Evolutionary conservation across 306 rosid genomes (phyloP).

Genomic region (Abrus pulchellus): DNA sequence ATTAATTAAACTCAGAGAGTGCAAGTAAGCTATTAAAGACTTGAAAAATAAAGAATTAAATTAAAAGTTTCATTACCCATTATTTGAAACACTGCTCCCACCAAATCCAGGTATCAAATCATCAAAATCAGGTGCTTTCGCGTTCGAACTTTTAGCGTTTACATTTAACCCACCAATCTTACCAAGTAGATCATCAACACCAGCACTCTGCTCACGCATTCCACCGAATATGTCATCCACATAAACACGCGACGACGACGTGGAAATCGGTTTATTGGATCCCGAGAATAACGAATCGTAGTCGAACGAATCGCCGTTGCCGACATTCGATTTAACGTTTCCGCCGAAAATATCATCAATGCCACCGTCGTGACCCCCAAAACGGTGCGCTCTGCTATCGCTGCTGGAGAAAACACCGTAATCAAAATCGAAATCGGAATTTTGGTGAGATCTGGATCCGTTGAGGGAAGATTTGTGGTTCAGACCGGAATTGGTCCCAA

Average conservation of each 20-base stretch:
- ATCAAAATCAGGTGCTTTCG: slow-evolving; percentile 55
- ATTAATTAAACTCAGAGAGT: not conserved
- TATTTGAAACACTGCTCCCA: slow-evolving; percentile 53
- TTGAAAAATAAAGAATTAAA: not conserved
- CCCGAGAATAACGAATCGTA: slow-evolving; percentile 69
- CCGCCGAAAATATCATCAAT: slow-evolving; percentile 63
- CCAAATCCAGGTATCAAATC: slow-evolving; percentile 87
- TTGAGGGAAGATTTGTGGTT: slow-evolving; percentile 54
- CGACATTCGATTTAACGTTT: slow-evolving; percentile 35
- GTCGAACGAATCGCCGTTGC: slow-evolving; percentile 52
- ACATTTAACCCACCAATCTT: slow-evolving; percentile 58
- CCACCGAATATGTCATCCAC: slow-evolving; percentile 82
- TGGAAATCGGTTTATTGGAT: slow-evolving; percentile 53
- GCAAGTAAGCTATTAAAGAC: not conserved
- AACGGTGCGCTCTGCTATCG: slow-evolving; percentile 43
- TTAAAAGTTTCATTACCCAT: slow-evolving; percentile 59
- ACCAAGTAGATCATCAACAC: slow-evolving; percentile 63
- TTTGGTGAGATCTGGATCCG: slow-evolving; percentile 54
- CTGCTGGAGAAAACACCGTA: slow-evolving; percentile 31
- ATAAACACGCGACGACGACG: slow-evolving; percentile 35
- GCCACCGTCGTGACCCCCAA: slow-evolving; percentile 54
- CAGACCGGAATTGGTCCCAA: slow-evolving; percentile 48
- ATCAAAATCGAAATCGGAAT: slow-evolving; percentile 49
- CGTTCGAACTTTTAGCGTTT: slow-evolving; percentile 41
- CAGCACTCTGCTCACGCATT: slow-evolving; percentile 58